Evolutionary conservation across 345 rosid genomes (phyloP).

Genomic region (Linum lewisii): DNA sequence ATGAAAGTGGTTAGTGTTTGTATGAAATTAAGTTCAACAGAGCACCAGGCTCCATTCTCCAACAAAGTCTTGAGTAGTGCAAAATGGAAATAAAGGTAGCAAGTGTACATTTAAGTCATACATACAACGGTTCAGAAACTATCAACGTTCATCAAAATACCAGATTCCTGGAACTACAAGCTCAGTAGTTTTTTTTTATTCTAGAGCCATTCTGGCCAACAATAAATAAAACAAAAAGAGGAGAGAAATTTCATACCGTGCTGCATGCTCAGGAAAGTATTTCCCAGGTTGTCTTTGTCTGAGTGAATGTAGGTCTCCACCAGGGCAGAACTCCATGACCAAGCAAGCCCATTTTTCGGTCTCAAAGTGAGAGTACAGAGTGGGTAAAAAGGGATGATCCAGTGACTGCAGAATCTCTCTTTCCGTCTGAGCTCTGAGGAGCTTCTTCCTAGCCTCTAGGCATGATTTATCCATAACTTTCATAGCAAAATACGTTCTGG

Average conservation of each 20-base stretch:
- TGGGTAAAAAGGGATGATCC: slow-evolving; percentile 89
- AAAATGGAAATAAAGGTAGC: no score
- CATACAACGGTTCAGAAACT: no score
- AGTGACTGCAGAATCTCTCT: slow-evolving; percentile 74
- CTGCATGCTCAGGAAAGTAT: slow-evolving; percentile 81
- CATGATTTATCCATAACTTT: slow-evolving; percentile 74
- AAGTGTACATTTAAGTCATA: no score
- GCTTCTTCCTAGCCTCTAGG: slow-evolving; percentile 78
- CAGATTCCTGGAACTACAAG: no score
- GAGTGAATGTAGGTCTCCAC: slow-evolving; percentile 79
- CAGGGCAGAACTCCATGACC: slow-evolving; percentile 99
- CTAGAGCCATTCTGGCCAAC: no score
- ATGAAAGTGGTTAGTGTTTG: no score
- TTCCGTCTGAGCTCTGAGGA: slow-evolving; percentile 78
- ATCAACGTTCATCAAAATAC: no score
- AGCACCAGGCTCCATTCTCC: no score
- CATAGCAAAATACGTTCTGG: slow-evolving; percentile 59
- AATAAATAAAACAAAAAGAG: not conserved
- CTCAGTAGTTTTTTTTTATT: no score
- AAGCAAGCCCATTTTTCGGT: slow-evolving; percentile 68
- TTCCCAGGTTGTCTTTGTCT: slow-evolving; percentile 82
- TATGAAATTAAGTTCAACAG: no score
- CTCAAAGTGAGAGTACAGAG: slow-evolving; percentile 79
- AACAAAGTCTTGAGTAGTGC: no score
- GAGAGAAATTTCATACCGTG: slow-evolving; percentile 36